Percentiles rank a stretch among this genome's conserved stretches.
phyloP scores from a whole-genome alignment of 106 monocot species.

The Dioscorea zingiberensis region DNA sequence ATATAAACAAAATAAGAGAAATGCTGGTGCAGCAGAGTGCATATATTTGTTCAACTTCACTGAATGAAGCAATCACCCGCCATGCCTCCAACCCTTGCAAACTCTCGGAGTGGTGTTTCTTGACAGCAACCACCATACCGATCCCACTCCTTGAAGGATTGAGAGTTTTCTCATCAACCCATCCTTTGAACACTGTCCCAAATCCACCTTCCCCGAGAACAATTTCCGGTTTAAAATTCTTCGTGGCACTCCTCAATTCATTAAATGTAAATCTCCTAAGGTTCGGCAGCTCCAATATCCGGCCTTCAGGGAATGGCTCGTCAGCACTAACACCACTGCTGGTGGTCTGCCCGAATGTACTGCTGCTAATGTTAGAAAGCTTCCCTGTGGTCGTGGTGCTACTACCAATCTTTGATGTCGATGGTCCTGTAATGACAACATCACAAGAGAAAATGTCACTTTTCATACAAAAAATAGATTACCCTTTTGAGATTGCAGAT shows the following conservation, averaged over 20 bases:
- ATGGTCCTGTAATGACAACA: no score
- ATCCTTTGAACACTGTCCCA: conserved; percentile 60
- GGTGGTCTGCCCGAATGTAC: conserved; percentile 25
- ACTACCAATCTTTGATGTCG: neutral
- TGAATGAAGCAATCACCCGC: conserved; percentile 22
- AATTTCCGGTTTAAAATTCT: conserved; percentile 42
- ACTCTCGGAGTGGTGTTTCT: conserved; percentile 54
- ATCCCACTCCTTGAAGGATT: conserved; percentile 31
- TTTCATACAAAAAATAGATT: no score
- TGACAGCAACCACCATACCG: conserved; percentile 54
- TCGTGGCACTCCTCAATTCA: conserved; percentile 42
- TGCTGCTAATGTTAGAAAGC: conserved; percentile 31
- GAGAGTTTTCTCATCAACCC: conserved; percentile 52
- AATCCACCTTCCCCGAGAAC: conserved; percentile 62
- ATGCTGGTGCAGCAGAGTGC: no score
- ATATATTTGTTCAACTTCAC: no score
- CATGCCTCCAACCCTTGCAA: conserved; percentile 60
- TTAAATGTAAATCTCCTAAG: conserved; percentile 33
- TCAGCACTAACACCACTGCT: conserved; percentile 17
- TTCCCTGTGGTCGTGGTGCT: conserved; percentile 23
- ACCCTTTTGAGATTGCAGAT: no score
- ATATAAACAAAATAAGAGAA: no score
- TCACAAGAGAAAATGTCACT: no score
- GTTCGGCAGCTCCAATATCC: conserved; percentile 35
- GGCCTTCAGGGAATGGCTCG: conserved; percentile 20